A percentile compares a stretch with the other conserved stretches of the same genome.
phyloP scores from a whole-genome alignment of 305 asterid species.

The Fraxinus xanthoxyloides region DNA sequence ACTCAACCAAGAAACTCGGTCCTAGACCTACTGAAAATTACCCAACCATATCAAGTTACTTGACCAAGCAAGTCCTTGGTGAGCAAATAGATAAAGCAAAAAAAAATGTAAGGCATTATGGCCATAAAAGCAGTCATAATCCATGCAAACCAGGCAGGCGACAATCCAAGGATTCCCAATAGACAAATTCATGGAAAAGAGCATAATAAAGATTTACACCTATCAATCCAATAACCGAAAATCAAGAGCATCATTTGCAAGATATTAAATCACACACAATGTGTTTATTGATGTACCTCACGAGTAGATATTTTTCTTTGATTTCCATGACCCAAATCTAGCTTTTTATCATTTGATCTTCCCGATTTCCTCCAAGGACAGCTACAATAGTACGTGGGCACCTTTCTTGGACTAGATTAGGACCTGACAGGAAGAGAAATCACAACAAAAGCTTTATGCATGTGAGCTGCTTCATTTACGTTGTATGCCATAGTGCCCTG shows the following conservation, averaged over 20 bases:
- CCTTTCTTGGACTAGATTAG: neutral
- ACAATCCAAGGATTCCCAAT: neutral
- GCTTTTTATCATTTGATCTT: neutral
- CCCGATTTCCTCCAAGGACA: neutral
- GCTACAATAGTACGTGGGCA: neutral
- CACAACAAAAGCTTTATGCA: neutral
- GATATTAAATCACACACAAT: neutral
- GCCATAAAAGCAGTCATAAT: neutral
- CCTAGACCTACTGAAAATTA: neutral
- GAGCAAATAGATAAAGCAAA: too few relatives aligned
- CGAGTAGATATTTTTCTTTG: neutral
- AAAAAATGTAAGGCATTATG: neutral
- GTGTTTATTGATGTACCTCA: neutral
- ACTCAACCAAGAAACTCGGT: neutral
- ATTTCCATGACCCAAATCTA: neutral
- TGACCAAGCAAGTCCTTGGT: neutral
- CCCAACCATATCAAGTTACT: neutral
- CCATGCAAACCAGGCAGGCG: neutral
- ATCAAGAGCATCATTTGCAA: neutral
- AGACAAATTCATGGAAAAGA: neutral
- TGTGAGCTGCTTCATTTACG: neutral
- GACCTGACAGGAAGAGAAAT: neutral
- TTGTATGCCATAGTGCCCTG: neutral
- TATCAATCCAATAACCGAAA: neutral
- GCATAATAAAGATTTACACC: neutral